Evolutionary conservation across 805 yeast genomes (phyloP), one percentile per base, ranked within the genome.

Genomic region (Danielia oregonensis): DNA sequence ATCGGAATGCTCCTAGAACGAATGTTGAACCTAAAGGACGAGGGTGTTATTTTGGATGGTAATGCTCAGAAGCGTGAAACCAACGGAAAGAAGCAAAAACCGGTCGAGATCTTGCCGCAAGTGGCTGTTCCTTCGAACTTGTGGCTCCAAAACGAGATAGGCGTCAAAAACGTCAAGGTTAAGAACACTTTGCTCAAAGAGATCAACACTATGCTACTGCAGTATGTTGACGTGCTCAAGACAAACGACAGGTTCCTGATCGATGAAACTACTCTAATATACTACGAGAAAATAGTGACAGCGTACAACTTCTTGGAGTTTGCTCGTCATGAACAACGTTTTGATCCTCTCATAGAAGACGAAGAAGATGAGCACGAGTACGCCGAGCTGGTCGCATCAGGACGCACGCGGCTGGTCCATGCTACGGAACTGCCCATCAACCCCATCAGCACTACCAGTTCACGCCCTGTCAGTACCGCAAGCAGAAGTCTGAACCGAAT

Each of bases 81-180:
- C 26, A 14, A 29, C n/a, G 18, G 12, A 26, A 23, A 29, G 29
- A 9, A 17, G 6, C 19, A 14, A 9, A 19, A 26, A 17, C 37
- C 44, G 8, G 37, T 40, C 11, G 69, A 63, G 29, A 44, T 63
- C 12, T 37, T 66, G 24, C 64, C 66, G 17, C 59, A 54, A 24
- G 47, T 66, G 2, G 43, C 48, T 2, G 47, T 66, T 8, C 71
- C 72, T 4, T 36, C 36, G 15, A 70, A 66, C 39, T 39, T 63
- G 15, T 67, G 72, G 72, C 44, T 59, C 19, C 41, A 45, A 21
- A 59, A 57, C 14, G 60, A 58, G 8, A 49, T 65, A 7, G 36
- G 38, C 11, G 50, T 66, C 31, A 50, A 52, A 23, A 61, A 63
- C 35, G 41, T 53, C 32, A 57, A 53, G 32, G 47, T 61, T 26